phyloP scores from a whole-genome alignment of 441 rosid genomes.

The Heliophila coronopifolia region DNA sequence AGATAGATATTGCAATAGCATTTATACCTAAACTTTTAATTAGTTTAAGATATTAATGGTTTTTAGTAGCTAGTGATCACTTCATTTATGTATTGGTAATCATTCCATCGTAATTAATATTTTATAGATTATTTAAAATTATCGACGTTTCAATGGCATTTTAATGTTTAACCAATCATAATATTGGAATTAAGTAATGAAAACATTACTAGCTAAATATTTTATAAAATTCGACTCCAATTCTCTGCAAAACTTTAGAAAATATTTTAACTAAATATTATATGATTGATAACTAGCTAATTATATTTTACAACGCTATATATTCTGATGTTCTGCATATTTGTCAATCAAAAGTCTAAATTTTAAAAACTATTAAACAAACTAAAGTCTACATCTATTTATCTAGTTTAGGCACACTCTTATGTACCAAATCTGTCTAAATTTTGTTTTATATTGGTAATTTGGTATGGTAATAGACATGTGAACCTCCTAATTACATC shows the following conservation, averaged over 20 bases:
- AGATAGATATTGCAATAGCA: slow-evolving; percentile 5
- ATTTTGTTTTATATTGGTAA: slow-evolving; percentile 4
- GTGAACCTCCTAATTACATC: slow-evolving; percentile 13
- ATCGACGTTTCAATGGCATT: too few species aligned
- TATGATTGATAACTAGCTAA: background rate
- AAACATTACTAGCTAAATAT: too few species aligned
- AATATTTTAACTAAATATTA: too few species aligned
- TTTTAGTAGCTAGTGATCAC: background rate
- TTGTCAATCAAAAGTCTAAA: background rate
- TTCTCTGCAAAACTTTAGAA: too few species aligned
- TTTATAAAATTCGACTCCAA: too few species aligned
- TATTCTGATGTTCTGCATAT: background rate
- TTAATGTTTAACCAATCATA: background rate
- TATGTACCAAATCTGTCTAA: background rate
- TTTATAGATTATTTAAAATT: background rate
- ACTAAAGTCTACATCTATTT: background rate
- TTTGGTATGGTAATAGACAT: slow-evolving; percentile 7
- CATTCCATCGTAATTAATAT: too few species aligned
- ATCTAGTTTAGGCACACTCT: slow-evolving; percentile 1
- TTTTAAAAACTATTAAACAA: background rate
- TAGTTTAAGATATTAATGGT: background rate
- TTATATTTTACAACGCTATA: background rate
- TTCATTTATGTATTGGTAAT: background rate
- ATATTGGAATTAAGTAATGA: background rate
- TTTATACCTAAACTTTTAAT: background rate